Conservation (phyloP, 345 rosid species). For the Eucalyptus brandiana region DNA sequence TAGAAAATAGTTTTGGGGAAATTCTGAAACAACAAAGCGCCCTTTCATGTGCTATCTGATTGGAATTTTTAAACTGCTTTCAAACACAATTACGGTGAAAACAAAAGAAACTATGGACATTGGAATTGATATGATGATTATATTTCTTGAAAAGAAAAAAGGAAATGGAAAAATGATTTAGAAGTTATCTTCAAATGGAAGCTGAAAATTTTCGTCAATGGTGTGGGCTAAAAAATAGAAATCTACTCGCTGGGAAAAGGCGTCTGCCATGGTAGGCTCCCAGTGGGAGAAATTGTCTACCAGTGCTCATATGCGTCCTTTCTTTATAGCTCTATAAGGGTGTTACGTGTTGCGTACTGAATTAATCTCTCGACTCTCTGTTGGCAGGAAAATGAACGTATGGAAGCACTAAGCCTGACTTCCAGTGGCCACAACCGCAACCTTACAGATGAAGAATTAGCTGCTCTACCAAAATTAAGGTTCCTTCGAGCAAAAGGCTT, state of each 20-base stretch:
- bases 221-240: not conserved
- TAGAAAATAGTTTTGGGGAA: not conserved
- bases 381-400: not conserved
- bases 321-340: not conserved
- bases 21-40: not conserved
- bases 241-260: not conserved
- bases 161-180: not conserved
- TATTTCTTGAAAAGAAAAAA: not conserved
- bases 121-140: not conserved
- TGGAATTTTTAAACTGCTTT: not conserved
- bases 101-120: not conserved
- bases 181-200: not conserved
- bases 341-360: not conserved
- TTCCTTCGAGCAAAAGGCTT: not conserved
- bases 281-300: not conserved
- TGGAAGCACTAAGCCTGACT: not conserved
- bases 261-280: not conserved
- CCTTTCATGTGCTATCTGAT: not conserved
- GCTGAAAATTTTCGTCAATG: not conserved
- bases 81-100: too few relatives aligned
- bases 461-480: not conserved
- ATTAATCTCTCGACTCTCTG: not conserved
- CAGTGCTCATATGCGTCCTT: not conserved
- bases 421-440: accelerated
- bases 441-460: not conserved